These are phyloP conservation scores for Mycena alexandri DNA, from an alignment of 768 basidiomycete genomes.

Conservation along the genomic window DNA sequence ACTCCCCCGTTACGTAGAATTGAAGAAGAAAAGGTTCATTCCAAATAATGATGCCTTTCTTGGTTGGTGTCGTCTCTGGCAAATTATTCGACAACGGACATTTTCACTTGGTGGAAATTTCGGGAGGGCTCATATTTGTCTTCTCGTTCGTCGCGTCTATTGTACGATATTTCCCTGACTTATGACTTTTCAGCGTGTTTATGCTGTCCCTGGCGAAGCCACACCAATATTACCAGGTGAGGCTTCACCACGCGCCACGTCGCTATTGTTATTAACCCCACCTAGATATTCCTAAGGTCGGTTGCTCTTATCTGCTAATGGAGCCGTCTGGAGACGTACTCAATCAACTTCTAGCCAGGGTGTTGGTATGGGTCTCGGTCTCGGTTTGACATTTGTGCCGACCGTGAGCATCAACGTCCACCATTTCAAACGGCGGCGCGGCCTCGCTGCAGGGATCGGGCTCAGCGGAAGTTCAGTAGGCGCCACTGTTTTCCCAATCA, in stretches of 20 bases:
- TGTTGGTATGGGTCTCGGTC: constrained; percentile 51
- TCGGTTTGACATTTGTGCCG: constrained; percentile 55
- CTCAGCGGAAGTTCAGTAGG: constrained; percentile 49
- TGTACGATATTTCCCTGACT: background rate
- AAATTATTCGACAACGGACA: background rate
- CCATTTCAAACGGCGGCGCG: constrained; percentile 56
- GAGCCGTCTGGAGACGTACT: background rate
- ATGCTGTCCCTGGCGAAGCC: constrained; percentile 6
- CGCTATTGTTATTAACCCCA: too few species aligned
- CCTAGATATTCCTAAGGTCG: background rate
- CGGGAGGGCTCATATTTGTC: background rate
- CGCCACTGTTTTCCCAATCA: constrained; percentile 21
- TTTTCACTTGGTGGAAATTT: background rate
- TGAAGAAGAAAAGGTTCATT: background rate
- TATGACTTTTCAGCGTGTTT: background rate
- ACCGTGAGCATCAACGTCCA: constrained; percentile 49
- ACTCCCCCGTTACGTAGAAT: too few species aligned
- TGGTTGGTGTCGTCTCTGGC: background rate
- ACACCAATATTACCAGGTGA: background rate
- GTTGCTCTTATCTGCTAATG: background rate
- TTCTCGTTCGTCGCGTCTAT: background rate
- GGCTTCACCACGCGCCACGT: background rate
- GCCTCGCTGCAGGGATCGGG: constrained; percentile 59
- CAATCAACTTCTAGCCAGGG: constrained; percentile 29
- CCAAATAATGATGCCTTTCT: background rate